Conservation (phyloP, 2,329 filamentous ascomycete genomes). For the Fusarium sublunatum region DNA sequence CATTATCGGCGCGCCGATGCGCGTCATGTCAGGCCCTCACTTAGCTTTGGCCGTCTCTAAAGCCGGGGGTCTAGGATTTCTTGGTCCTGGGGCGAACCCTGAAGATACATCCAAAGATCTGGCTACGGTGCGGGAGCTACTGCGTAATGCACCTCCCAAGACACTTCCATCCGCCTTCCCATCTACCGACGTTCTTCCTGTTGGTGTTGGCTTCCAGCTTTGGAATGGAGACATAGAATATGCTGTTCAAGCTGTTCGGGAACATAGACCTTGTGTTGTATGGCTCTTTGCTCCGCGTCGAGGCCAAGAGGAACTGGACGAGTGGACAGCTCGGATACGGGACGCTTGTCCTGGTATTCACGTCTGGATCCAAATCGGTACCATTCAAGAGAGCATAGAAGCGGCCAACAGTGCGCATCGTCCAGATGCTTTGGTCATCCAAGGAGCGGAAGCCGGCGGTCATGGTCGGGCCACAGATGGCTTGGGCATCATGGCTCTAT, state of each 20-base stretch:
- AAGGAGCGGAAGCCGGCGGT: slow-evolving; percentile 65
- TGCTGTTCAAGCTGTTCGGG: slow-evolving; percentile 47
- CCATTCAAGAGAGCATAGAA: slow-evolving; percentile 59
- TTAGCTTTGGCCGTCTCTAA: slow-evolving; percentile 74
- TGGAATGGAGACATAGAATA: slow-evolving; percentile 56
- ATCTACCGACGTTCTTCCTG: slow-evolving; percentile 49
- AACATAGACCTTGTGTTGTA: slow-evolving; percentile 52
- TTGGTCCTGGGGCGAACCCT: slow-evolving; percentile 54
- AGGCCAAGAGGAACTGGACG: slow-evolving; percentile 52
- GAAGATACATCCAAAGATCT: slow-evolving; percentile 49
- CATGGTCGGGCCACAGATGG: slow-evolving; percentile 61
- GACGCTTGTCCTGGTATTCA: slow-evolving; percentile 54
- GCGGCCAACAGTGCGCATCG: slow-evolving; percentile 49
- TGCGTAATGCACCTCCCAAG: slow-evolving; percentile 26
- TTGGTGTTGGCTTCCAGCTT: slow-evolving; percentile 59
- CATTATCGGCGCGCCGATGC: slow-evolving; percentile 75
- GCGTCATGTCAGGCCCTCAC: slow-evolving; percentile 65
- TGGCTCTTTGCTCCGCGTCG: slow-evolving; percentile 58
- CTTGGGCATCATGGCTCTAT: slow-evolving; percentile 57
- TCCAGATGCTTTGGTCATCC: slow-evolving; percentile 64
- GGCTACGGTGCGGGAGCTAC: slow-evolving; percentile 42
- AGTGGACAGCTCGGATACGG: slow-evolving; percentile 60
- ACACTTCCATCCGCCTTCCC: slow-evolving; percentile 19
- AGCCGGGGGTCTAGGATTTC: slow-evolving; percentile 73
- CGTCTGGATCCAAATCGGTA: slow-evolving; percentile 66